These are phyloP conservation scores for Teratosphaeria destructans DNA, from an alignment of 2,329 filamentous ascomycete genomes.

Conservation along the genomic window DNA sequence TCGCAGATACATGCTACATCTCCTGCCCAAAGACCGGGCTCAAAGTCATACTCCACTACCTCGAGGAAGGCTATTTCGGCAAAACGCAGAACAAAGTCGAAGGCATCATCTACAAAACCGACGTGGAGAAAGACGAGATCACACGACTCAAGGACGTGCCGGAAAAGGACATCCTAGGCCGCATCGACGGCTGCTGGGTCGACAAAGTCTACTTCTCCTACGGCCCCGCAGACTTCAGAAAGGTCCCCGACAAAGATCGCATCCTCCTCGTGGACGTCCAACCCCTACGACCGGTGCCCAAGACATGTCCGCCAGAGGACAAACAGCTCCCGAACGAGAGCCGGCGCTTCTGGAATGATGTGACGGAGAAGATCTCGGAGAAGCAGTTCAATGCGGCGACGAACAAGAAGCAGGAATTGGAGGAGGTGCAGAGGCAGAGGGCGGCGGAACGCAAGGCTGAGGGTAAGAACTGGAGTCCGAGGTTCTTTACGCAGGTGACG, in stretches of 20 bases:
- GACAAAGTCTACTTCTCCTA: slow-evolving; percentile 54
- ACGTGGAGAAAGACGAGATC: slow-evolving; percentile 74
- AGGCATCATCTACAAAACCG: slow-evolving; percentile 71
- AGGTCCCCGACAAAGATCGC: slow-evolving; percentile 43
- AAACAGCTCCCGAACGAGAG: slow-evolving; percentile 83
- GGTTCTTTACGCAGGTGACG: slow-evolving; percentile 67
- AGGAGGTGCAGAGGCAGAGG: slow-evolving; percentile 79
- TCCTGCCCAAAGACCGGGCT: slow-evolving; percentile 82
- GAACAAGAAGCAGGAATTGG: slow-evolving; percentile 76
- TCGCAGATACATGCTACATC: slow-evolving; percentile 80
- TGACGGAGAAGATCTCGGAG: slow-evolving; percentile 72
- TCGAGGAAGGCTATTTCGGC: slow-evolving; percentile 90
- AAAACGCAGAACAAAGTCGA: slow-evolving; percentile 85
- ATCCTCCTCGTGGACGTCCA: slow-evolving; percentile 75
- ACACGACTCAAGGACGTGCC: slow-evolving; percentile 74
- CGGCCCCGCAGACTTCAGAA: slow-evolving; percentile 35
- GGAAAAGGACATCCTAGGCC: slow-evolving; percentile 70
- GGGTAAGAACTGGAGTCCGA: slow-evolving; percentile 65
- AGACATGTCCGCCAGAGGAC: slow-evolving; percentile 66
- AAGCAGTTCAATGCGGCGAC: slow-evolving; percentile 83
- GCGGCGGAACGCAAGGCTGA: slow-evolving; percentile 66
- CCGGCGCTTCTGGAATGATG: slow-evolving; percentile 72
- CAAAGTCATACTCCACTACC: slow-evolving; percentile 85
- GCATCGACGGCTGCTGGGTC: slow-evolving; percentile 80
- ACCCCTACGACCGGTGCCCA: slow-evolving; percentile 70